Conservation (phyloP, 768 basidiomycete species). For the Gloeostereum incarnatum region DNA sequence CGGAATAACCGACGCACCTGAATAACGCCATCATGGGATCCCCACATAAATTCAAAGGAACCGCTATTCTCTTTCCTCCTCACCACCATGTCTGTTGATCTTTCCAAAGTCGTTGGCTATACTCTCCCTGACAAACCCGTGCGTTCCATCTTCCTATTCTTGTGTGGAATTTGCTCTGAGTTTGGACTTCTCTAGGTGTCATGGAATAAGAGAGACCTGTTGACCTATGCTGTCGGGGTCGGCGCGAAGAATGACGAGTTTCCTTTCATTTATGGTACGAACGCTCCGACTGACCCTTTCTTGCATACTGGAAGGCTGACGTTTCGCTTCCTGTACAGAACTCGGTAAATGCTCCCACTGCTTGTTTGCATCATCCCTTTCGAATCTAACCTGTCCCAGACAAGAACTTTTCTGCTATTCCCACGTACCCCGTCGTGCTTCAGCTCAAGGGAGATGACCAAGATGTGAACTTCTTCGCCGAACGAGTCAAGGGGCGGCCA, state of each 20-base stretch:
- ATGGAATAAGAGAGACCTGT: slow-evolving; percentile 80
- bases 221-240: slow-evolving; percentile 73
- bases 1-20: too few species aligned
- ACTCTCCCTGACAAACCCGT: slow-evolving; percentile 46
- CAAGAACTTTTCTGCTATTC: slow-evolving; percentile 64
- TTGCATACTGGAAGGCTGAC: background rate
- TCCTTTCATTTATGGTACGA: slow-evolving; percentile 61
- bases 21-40: too few species aligned
- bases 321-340: background rate
- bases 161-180: background rate
- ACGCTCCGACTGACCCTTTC: background rate
- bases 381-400: slow-evolving; percentile 24
- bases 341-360: background rate
- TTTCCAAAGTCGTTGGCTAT: slow-evolving; percentile 59
- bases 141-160: slow-evolving; percentile 10
- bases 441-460: slow-evolving; percentile 57
- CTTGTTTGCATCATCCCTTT: background rate
- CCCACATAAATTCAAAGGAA: too few species aligned
- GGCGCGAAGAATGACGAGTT: slow-evolving; percentile 74
- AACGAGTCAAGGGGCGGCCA: slow-evolving; percentile 30
- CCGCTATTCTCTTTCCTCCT: background rate
- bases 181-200: slow-evolving; percentile 55
- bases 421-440: slow-evolving; percentile 81
- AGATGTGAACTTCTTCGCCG: slow-evolving; percentile 64
- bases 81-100: slow-evolving; percentile 41